Evolutionary conservation across 768 basidiomycete genomes (phyloP).

Genomic region (Lactarius tabidus): DNA sequence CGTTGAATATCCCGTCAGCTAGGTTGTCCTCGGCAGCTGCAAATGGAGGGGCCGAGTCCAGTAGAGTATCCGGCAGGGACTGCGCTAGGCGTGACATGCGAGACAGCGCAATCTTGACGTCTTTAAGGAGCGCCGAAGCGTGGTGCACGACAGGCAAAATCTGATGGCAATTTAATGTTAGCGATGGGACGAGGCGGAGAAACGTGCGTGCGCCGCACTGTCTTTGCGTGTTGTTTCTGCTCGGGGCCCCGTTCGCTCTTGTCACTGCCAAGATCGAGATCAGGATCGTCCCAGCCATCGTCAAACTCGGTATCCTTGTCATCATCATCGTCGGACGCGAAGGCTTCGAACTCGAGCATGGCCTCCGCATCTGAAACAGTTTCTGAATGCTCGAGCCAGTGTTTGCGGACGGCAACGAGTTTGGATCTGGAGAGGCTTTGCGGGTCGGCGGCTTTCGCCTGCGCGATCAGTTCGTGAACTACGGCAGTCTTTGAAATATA

Average conservation of each 20-base stretch:
- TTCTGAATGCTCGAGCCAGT: constrained; percentile 25
- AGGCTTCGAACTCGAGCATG: constrained; percentile 11
- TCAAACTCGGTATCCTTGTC: not conserved
- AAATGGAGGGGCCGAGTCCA: constrained; percentile 20
- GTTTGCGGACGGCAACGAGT: constrained; percentile 26
- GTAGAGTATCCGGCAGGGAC: constrained; percentile 7
- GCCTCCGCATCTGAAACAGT: constrained; percentile 18
- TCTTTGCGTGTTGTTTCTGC: constrained; percentile 20
- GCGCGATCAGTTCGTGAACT: constrained; percentile 59
- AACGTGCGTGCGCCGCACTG: constrained; percentile 13
- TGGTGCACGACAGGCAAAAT: constrained; percentile 7
- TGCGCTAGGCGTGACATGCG: not conserved
- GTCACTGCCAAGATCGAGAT: constrained; percentile 9
- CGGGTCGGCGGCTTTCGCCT: constrained; percentile 34
- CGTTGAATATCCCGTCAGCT: constrained; percentile 13
- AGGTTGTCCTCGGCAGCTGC: constrained; percentile 21
- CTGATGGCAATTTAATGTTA: not conserved
- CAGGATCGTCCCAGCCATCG: constrained; percentile 24
- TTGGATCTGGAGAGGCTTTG: constrained; percentile 26
- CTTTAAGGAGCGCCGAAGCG: constrained; percentile 13
- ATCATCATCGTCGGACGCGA: not conserved
- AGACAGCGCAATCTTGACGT: not conserved
- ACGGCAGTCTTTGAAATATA: constrained; percentile 55
- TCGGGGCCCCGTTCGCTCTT: constrained; percentile 1
- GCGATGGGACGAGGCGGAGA: not conserved